Evolutionary conservation across 352 stramenopile species (phyloP), one percentile per base, ranked within the genome.

Genomic region (Discostella stelligera): DNA sequence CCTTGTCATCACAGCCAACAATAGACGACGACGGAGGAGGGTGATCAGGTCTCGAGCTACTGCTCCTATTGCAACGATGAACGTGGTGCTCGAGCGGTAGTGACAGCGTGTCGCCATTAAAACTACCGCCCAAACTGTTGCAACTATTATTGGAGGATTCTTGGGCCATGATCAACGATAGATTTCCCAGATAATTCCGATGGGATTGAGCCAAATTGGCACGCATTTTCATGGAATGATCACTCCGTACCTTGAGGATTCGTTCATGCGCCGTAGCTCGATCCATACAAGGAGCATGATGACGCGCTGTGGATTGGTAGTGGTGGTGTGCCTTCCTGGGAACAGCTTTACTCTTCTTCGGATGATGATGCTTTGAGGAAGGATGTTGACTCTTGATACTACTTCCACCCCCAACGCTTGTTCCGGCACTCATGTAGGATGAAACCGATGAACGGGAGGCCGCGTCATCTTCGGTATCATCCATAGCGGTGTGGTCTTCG

Each of bases 221-320:
- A 32, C 65, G 49, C 23, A 56, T 61, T 41, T 75, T 80, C 16
- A 55, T 49, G 37, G 54, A 73, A 49, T 60, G 63, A 30, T 73
- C 71, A 56, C 23, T 64, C 20, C 56, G 41, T 25, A 69, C 72
- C 18, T 64, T 63, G 20, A 73, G 49, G 62, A 69, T 73, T 30
- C 65, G 58, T 63, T 80, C 73, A 25, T 80, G 73, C 9, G 73
- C 73, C 7, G 37, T 53, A 14, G 73, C 73, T 55, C 73, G 16
- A 37, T 80, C 73, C 50, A 80, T 66, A 32, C 27, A 2, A 2
- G 30, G 71, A 30, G 18, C 66, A 44, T 58, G 7, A 44, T 44
- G 37, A 44, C 37, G 37, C 7, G 37, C 7, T 10, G 37, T 14
- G 7, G 37, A 10, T 44, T 44, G 37, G 37, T 44, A 8, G 11